Base-by-base conservation (phyloP, 148 eudicot genomes). In the Chenopodium formosanum region DNA sequence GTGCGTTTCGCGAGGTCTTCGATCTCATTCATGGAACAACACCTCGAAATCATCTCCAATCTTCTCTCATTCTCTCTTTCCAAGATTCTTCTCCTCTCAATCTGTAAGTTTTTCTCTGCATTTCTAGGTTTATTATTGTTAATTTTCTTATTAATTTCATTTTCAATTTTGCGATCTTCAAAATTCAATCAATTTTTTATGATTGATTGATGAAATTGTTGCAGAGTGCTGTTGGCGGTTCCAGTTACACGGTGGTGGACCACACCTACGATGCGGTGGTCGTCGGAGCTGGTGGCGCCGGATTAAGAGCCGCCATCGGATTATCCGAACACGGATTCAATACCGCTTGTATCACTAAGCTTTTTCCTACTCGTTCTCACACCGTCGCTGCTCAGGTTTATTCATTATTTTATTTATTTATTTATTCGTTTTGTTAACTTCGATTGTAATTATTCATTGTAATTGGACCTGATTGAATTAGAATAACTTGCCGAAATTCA, bases 211-310 rank as follows among this genome's bases (percentile, higher is more conserved):
- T 71, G 44, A 25, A 25, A 37, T 37, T 56, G 4, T 80, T 46
- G 62, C 62, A 87, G 90, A 81, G 81, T 76, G 85, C 37, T 9
- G 89, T 9, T n/a, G 76, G 85, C 46, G 77, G 88, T 9, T 85
- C 88, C 10, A 83, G 88, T 1, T 96, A 96, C 58, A 96, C 97
- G 13, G 88, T 96, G 12, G 99, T 96, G 27, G 99, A 96, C 84
- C 99, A 96, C 84, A 88, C 93, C 3, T 96, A 96, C 83, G 99
- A 96, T 89, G 99, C 99, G 68, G 93, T 96, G 58, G 99, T 96
- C 75, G 99, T 96, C 0, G 99, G 98, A 1, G 99, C 98, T 2
- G 99, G 99, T 11, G 99, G 99, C 48, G 99, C 98, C 0, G 99
- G 99, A 22, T 94, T 96, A 16, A 86, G 99, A 80, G 99, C 99